phyloP scores from a whole-genome alignment of 352 stramenopile genomes.

The Globisporangium spinosum region DNA sequence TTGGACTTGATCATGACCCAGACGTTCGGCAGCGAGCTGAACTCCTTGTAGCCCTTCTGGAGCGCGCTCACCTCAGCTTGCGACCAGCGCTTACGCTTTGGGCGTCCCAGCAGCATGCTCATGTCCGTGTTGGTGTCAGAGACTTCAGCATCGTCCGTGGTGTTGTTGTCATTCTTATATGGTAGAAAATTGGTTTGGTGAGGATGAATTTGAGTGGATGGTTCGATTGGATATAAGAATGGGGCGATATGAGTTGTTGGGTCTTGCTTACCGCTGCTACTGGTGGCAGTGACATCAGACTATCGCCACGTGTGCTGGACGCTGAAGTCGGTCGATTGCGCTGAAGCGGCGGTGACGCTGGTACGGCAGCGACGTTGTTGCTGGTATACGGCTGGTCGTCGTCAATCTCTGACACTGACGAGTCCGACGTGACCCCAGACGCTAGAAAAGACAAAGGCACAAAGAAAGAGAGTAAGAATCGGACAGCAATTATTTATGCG shows the following conservation, averaged over 20 bases:
- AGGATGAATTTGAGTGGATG: not conserved
- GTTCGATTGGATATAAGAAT: not conserved
- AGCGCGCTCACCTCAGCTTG: constrained; percentile 53
- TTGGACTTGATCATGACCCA: constrained; percentile 73
- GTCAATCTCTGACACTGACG: constrained; percentile 10
- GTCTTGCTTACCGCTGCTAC: not conserved
- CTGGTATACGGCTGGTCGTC: not conserved
- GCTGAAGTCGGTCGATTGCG: not conserved
- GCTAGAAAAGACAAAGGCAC: constrained; percentile 6
- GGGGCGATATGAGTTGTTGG: not conserved
- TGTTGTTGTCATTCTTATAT: not conserved
- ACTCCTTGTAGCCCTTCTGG: constrained; percentile 53
- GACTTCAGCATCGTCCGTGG: constrained; percentile 11
- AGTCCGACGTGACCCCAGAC: constrained; percentile 2
- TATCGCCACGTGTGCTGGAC: not conserved
- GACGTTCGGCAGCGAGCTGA: constrained; percentile 40
- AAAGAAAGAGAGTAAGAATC: not conserved
- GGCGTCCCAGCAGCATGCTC: constrained; percentile 16
- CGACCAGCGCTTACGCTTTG: constrained; percentile 46
- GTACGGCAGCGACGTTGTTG: not conserved
- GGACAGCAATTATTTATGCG: not conserved
- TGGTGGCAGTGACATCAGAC: not conserved
- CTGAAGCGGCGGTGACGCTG: not conserved
- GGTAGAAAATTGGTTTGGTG: not conserved
- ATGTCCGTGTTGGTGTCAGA: constrained; percentile 7